Evolutionary conservation across 495 filamentous ascomycete species (phyloP), one percentile per base, ranked within the genome.

Genomic region (Trypethelium eluteriae): DNA sequence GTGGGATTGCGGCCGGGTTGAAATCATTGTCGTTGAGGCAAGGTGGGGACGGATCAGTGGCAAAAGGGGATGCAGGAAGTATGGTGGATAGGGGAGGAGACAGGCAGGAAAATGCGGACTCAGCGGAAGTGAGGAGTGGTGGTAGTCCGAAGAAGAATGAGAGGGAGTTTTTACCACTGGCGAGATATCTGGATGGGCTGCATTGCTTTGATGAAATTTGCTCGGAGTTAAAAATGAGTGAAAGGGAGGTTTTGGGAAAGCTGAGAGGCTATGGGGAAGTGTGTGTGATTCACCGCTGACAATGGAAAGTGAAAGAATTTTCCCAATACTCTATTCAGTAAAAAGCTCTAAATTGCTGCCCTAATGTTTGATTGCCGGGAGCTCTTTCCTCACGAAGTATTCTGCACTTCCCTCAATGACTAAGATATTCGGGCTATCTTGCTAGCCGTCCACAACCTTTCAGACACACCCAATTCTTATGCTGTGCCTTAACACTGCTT

Each of bases 201-300:
- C 91, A 94, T 74, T 86, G 83, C 68, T 90, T 96, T 74, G 92
- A 96, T 79, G 87, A 96, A 82, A 93, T 96, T 67, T 93, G 91
- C 71, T 90, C 89, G 16, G 92, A 93, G 80, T 78, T 82, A 74
- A 79, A 83, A 64, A 71, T 86, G 74, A 83, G 80, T 3, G 85
- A 89, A 68, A 74, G 76, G 66, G 82, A 84, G 72, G 82, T 88
- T n/a, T 46, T 74, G 59, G 71, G 66, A 63, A 71, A 70, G 67
- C 34, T 79, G 25, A 71, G 64, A 63, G 64, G 67, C 25, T 70
- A 64, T 56, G 71, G 72, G 34, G 71, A 73, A 3, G 56, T 70
- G 38, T 49, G 56, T 36, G 39, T 70, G 38, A 63, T 70, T 14
- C 62, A 67, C 14, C 57, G 66, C 18, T 67, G 53, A 66, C 35